These are phyloP conservation scores for Galerina sulciceps DNA, from an alignment of 768 basidiomycete genomes.

Conservation along the genomic window DNA sequence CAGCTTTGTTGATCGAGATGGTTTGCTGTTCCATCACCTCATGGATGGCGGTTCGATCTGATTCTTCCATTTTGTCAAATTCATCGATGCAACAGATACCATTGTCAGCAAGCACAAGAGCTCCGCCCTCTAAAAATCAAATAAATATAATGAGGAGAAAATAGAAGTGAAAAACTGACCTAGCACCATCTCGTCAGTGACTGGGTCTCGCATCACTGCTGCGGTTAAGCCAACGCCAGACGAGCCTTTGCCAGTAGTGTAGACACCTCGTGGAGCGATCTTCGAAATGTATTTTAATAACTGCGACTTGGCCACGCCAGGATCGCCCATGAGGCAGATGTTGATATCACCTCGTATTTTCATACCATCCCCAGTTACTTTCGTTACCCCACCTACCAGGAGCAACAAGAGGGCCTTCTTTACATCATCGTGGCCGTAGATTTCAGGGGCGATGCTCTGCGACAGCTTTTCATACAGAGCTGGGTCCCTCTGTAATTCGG, in stretches of 20 bases:
- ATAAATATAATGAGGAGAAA: neutral
- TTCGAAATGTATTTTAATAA: slow-evolving; percentile 98
- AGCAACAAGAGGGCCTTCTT: slow-evolving; percentile 94
- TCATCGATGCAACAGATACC: slow-evolving; percentile 99
- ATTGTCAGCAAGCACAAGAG: slow-evolving; percentile 98
- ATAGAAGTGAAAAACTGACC: slow-evolving; percentile 54
- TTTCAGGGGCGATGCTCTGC: slow-evolving; percentile 96
- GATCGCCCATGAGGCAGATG: slow-evolving; percentile 98
- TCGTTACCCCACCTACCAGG: slow-evolving; percentile 95
- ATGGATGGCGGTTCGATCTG: slow-evolving; percentile 97
- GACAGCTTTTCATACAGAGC: slow-evolving; percentile 88
- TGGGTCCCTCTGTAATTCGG: slow-evolving; percentile 71
- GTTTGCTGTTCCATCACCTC: slow-evolving; percentile 99
- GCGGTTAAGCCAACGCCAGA: slow-evolving; percentile 99
- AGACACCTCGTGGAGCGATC: slow-evolving; percentile 95
- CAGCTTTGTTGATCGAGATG: slow-evolving; percentile 98
- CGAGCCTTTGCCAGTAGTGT: slow-evolving; percentile 98
- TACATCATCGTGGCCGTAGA: slow-evolving; percentile 96
- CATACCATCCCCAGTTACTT: slow-evolving; percentile 96
- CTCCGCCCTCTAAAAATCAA: slow-evolving; percentile 84
- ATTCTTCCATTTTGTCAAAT: slow-evolving; percentile 99
- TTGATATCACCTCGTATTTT: slow-evolving; percentile 98
- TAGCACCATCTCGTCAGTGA: slow-evolving; percentile 99
- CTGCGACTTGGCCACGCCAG: slow-evolving; percentile 98
- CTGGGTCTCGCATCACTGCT: slow-evolving; percentile 98